Conservation (phyloP, 768 basidiomycete genomes). For the Calocybe cyanea region DNA sequence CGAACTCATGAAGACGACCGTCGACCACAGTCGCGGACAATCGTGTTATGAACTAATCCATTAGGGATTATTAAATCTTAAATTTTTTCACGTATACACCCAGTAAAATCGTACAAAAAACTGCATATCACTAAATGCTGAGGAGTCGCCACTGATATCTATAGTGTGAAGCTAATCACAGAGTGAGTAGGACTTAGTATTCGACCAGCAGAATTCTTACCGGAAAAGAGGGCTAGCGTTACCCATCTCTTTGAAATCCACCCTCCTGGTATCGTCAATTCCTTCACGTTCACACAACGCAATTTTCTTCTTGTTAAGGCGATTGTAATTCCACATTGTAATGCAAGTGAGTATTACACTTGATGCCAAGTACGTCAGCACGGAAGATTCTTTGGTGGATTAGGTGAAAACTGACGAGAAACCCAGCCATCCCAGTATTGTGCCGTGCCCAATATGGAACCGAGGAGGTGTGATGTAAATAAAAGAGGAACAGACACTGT, state of each 20-base stretch:
- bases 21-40: too few species aligned
- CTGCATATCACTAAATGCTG: not conserved
- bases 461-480: conserved; percentile 34
- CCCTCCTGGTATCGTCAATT: conserved; percentile 34
- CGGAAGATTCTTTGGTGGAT: too few species aligned
- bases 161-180: conserved; percentile 3
- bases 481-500: conserved; percentile 39
- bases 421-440: conserved; percentile 25
- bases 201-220: conserved; percentile 27
- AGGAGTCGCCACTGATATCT: not conserved
- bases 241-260: conserved; percentile 46
- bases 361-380: too few species aligned
- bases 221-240: conserved; percentile 56
- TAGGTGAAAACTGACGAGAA: conserved; percentile 26
- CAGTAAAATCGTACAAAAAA: too few species aligned
- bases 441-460: conserved; percentile 35
- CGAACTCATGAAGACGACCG: too few species aligned
- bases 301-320: conserved; percentile 47
- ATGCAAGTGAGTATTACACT: conserved; percentile 28
- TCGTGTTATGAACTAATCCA: too few species aligned
- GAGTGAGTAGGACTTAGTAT: not conserved
- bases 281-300: conserved; percentile 38
- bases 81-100: too few species aligned
- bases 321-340: conserved; percentile 45
- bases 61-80: too few species aligned